A percentile compares a stretch with the other conserved stretches of the same genome.
Evolutionary conservation across 345 rosid species (phyloP).

Genomic region (Cardiospermum halicacabum): DNA sequence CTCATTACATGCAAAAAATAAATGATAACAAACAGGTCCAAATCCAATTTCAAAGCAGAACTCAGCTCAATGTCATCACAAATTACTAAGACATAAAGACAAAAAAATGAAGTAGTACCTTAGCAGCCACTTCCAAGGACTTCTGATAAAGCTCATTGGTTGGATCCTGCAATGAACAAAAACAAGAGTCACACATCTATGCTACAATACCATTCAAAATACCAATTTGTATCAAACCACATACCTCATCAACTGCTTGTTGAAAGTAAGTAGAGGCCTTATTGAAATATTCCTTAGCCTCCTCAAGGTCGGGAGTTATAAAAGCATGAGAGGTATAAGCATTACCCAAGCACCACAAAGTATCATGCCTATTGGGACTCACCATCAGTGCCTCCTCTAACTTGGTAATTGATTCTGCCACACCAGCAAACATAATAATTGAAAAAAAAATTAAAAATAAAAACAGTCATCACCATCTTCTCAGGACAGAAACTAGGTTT

Average conservation of each 20-base stretch:
- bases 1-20: neutral
- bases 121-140: slow-evolving; percentile 63
- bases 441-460: neutral
- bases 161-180: slow-evolving; percentile 56
- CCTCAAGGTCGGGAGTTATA: slow-evolving; percentile 56
- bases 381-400: slow-evolving; percentile 77
- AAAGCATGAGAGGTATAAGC: slow-evolving; percentile 78
- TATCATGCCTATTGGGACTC: slow-evolving; percentile 54
- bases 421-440: neutral
- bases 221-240: neutral
- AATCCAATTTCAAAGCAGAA: neutral
- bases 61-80: neutral
- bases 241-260: slow-evolving; percentile 72
- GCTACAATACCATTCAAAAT: neutral
- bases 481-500: neutral
- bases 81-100: neutral
- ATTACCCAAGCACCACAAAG: slow-evolving; percentile 90
- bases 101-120: slow-evolving; percentile 44
- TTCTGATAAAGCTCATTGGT: slow-evolving; percentile 59
- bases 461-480: neutral
- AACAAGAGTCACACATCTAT: slow-evolving; percentile 1
- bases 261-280: slow-evolving; percentile 63
- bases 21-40: neutral
- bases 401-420: slow-evolving; percentile 71
- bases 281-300: slow-evolving; percentile 55